Evolutionary conservation across 176 grass and related monocot species (phyloP), one percentile per base, ranked within the genome.

Genomic region (Oryza punctata): DNA sequence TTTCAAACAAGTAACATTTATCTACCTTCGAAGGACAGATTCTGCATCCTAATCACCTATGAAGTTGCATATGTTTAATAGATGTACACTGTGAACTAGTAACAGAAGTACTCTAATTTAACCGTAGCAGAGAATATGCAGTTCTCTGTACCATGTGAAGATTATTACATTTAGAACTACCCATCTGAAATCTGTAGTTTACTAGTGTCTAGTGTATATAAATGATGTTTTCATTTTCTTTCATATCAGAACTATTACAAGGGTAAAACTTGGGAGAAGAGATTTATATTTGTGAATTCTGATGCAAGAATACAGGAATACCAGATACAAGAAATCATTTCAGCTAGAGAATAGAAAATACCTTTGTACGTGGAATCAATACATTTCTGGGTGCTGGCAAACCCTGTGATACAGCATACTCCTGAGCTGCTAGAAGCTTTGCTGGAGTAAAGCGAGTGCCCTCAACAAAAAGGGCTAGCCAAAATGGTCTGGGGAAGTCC

Each of bases 361-460:
- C 94, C 94, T 97, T 97, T n/a, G 94, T 97, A 59, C 92, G 94
- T 77, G 92, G 94, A 91, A 97, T 94, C 23, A 97, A 81, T 82
- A 94, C 90, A 92, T 97, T 97, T 71, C 90, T 91, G 69, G 94
- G 94, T 47, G 85, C 83, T 10, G 85, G 86, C 61, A 97, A 78
- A 49, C 92, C 88, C 80, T 97, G 92, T 78, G 89, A 92, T 33
- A 88, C 89, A 24, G 94, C 94, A 87, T 94, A 94, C 81, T 97
- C 94, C 84, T 97, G 94, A 76, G 94, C 92, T 80, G 92, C 92
- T 25, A 92, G 61, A 83, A 95, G 90, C 73, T 95, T 95, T 65
- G 90, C 85, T 37, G 90, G 90, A 77, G 90, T 95, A 69, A 95
- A 95, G 78, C 91, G 91, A 59, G 89, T 97, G 30, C 94, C 94